Conservation (phyloP, 2,329 filamentous ascomycete genomes). For the Phaeosphaeriaceae sp. region DNA sequence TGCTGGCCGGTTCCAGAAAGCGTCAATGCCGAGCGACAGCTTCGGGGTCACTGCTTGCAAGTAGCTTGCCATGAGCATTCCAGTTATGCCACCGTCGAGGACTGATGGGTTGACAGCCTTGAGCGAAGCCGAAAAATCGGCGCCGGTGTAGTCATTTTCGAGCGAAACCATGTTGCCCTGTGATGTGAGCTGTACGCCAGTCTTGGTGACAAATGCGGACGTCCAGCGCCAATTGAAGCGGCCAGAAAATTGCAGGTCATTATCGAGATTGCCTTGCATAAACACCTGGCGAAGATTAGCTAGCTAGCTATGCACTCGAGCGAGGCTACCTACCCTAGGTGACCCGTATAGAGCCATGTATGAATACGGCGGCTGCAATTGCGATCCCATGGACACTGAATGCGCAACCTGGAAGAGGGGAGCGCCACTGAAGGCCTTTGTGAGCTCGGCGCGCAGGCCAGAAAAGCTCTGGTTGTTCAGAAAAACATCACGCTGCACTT, state of each 20-base stretch:
- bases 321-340: slow-evolving; percentile 71
- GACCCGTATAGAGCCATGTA: slow-evolving; percentile 95
- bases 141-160: slow-evolving; percentile 93
- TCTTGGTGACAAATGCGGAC: slow-evolving; percentile 80
- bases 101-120: slow-evolving; percentile 96
- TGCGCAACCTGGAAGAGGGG: slow-evolving; percentile 98
- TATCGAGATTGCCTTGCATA: slow-evolving; percentile 93
- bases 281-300: slow-evolving; percentile 70
- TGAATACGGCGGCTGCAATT: slow-evolving; percentile 90
- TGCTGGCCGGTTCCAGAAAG: slow-evolving; percentile 88
- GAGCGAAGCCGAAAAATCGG: slow-evolving; percentile 89
- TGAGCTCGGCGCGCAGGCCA: slow-evolving; percentile 92
- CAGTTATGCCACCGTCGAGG: slow-evolving; percentile 89
- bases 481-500: slow-evolving; percentile 95
- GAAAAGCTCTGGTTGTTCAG: slow-evolving; percentile 97
- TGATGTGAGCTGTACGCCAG: slow-evolving; percentile 82
- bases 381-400: slow-evolving; percentile 89
- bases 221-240: slow-evolving; percentile 95
- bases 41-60: slow-evolving; percentile 89
- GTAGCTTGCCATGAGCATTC: slow-evolving; percentile 95
- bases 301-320: slow-evolving; percentile 5
- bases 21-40: slow-evolving; percentile 87
- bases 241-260: slow-evolving; percentile 83
- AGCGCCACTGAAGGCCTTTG: slow-evolving; percentile 91
- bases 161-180: slow-evolving; percentile 90